phyloP scores from a whole-genome alignment of 1,284 basidiomycete species.

The Pyrrhoderma noxium region DNA sequence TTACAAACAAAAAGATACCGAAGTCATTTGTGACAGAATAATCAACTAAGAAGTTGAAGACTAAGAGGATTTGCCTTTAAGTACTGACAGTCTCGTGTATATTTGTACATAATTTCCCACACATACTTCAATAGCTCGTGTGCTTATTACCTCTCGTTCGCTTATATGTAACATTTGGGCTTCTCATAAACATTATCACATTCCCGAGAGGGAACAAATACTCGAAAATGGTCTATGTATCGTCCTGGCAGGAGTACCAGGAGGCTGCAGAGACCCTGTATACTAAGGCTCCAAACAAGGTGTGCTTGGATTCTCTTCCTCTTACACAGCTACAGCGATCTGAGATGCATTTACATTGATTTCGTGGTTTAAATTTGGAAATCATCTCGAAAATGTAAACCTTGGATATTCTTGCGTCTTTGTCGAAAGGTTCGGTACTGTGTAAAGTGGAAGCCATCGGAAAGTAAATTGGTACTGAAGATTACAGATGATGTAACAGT shows the following conservation, averaged over 20 bases:
- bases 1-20: too few species aligned
- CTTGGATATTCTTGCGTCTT: neutral
- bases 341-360: too few species aligned
- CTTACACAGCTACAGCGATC: neutral
- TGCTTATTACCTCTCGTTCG: too few species aligned
- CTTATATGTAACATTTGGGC: too few species aligned
- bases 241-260: slow-evolving; percentile 79
- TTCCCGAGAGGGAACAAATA: too few species aligned
- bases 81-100: too few species aligned
- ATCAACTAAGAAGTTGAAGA: too few species aligned
- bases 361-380: neutral
- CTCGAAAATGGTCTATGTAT: slow-evolving; percentile 58
- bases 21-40: too few species aligned
- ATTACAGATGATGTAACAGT: slow-evolving; percentile 85
- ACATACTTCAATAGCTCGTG: too few species aligned
- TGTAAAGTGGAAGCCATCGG: slow-evolving; percentile 79
- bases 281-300: slow-evolving; percentile 65
- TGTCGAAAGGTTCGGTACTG: slow-evolving; percentile 70
- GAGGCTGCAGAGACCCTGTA: slow-evolving; percentile 82
- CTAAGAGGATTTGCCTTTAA: too few species aligned
- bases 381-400: slow-evolving; percentile 5
- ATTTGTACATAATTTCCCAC: too few species aligned
- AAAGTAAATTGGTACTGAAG: slow-evolving; percentile 83
- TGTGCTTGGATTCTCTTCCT: slow-evolving; percentile 31
- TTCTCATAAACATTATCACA: neutral